Conservation (phyloP, 306 rosid species). For the Trifolium pratense region DNA sequence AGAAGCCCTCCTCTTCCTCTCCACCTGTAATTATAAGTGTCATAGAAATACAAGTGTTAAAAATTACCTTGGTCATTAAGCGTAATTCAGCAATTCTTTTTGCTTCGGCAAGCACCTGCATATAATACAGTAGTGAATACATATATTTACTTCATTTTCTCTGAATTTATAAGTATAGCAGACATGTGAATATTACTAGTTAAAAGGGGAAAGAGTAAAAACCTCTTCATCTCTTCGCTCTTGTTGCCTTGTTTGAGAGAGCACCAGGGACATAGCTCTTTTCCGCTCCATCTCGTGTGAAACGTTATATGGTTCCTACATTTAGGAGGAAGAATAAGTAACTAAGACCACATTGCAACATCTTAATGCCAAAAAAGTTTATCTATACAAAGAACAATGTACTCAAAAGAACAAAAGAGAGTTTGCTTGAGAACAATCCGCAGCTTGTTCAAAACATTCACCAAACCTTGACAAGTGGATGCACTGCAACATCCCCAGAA, state of each 20-base stretch:
- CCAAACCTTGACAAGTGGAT: slow-evolving; percentile 77
- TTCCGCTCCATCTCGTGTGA: slow-evolving; percentile 83
- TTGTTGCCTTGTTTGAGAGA: slow-evolving; percentile 90
- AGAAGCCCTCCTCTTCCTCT: slow-evolving; percentile 31
- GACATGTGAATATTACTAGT: slow-evolving; percentile 5
- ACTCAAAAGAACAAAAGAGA: background rate
- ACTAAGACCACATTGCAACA: slow-evolving; percentile 25
- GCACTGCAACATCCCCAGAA: slow-evolving; percentile 65
- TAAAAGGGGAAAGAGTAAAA: background rate
- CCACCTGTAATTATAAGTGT: slow-evolving; percentile 5
- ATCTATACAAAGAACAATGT: background rate
- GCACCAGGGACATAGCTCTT: slow-evolving; percentile 87
- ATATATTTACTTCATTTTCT: slow-evolving; percentile 13
- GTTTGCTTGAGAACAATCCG: slow-evolving; percentile 31
- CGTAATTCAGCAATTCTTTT: slow-evolving; percentile 77
- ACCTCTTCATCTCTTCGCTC: slow-evolving; percentile 93
- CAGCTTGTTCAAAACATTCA: slow-evolving; percentile 24
- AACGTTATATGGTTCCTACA: slow-evolving; percentile 80
- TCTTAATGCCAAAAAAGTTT: slow-evolving; percentile 13
- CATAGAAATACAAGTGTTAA: slow-evolving; percentile 22
- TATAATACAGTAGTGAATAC: slow-evolving; percentile 27
- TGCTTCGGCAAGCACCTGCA: slow-evolving; percentile 87
- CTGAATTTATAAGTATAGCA: slow-evolving; percentile 16
- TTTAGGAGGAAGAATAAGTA: slow-evolving; percentile 25
- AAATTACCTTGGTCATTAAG: slow-evolving; percentile 65